phyloP scores from a whole-genome alignment of 306 rosid genomes.

The Quercus ilex region DNA sequence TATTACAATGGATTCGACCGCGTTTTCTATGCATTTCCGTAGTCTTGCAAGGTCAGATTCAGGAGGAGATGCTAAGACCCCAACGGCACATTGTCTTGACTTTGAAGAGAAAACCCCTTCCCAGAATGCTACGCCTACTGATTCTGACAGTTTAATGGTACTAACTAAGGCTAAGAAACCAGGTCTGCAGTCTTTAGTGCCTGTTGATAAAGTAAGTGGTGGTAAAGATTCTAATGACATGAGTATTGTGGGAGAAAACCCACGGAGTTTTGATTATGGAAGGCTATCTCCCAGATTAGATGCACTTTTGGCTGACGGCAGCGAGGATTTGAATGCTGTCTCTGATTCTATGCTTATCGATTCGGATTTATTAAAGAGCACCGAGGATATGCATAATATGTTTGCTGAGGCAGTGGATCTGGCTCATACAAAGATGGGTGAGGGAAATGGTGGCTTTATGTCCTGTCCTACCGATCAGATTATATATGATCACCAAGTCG shows the following conservation, averaged over 20 bases:
- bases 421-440: slow-evolving; percentile 11
- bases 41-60: slow-evolving; percentile 80
- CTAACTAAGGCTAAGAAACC: slow-evolving; percentile 48
- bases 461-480: slow-evolving; percentile 4
- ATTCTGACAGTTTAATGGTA: slow-evolving; percentile 62
- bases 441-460: slow-evolving; percentile 9
- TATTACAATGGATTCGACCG: slow-evolving; percentile 83
- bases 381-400: slow-evolving; percentile 19
- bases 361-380: slow-evolving; percentile 7
- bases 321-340: slow-evolving; percentile 39
- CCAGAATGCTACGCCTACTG: slow-evolving; percentile 27
- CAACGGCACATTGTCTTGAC: slow-evolving; percentile 40
- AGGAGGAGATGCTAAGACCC: slow-evolving; percentile 70
- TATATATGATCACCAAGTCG: slow-evolving; percentile 11
- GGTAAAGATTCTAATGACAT: slow-evolving; percentile 68
- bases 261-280: slow-evolving; percentile 46
- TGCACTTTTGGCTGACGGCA: slow-evolving; percentile 60
- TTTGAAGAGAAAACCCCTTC: slow-evolving; percentile 49
- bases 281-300: slow-evolving; percentile 52
- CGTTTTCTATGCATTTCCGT: slow-evolving; percentile 89
- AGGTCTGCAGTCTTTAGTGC: slow-evolving; percentile 21
- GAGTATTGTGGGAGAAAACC: slow-evolving; percentile 66
- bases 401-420: slow-evolving; percentile 7
- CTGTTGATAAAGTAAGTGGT: slow-evolving; percentile 29
- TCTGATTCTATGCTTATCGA: background rate